Evolutionary conservation across 2,329 filamentous ascomycete species (phyloP).

Genomic region (Blumeria graminis): DNA sequence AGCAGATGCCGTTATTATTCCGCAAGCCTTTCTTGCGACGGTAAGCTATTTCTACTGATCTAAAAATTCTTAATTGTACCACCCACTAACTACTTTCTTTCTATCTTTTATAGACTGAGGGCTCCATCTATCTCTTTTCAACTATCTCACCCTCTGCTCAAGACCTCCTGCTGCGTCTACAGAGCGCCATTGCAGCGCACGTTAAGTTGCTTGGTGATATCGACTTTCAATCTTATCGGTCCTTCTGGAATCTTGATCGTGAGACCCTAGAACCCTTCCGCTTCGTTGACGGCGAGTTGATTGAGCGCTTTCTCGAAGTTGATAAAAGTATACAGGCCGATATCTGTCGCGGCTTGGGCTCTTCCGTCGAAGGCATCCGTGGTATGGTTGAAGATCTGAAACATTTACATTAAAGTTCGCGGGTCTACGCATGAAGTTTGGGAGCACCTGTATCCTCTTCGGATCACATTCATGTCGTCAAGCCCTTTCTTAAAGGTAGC

Average conservation of each 20-base stretch:
- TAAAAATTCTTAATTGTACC: neutral
- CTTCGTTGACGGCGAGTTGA: constrained; percentile 78
- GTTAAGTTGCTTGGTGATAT: constrained; percentile 49
- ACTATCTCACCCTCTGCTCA: constrained; percentile 48
- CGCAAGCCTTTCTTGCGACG: constrained; percentile 70
- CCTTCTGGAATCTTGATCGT: constrained; percentile 48
- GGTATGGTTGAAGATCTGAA: constrained; percentile 37
- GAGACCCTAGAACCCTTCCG: constrained; percentile 54
- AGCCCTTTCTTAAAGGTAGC: too few species aligned
- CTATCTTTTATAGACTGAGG: constrained; percentile 44
- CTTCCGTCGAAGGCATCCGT: constrained; percentile 36
- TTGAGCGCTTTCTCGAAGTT: constrained; percentile 63
- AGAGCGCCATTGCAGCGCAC: constrained; percentile 40
- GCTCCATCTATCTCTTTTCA: constrained; percentile 73
- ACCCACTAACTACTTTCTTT: neutral
- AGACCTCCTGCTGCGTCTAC: constrained; percentile 63
- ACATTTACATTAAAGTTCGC: constrained; percentile 27
- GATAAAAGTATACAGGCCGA: constrained; percentile 30
- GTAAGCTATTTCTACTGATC: constrained; percentile 25
- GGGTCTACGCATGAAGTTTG: neutral
- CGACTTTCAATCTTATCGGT: constrained; percentile 57
- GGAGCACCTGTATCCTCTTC: neutral
- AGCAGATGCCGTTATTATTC: constrained; percentile 43
- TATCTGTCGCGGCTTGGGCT: constrained; percentile 30
- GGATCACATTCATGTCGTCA: neutral